Evolutionary conservation across 148 eudicot genomes (phyloP), one percentile per base, ranked within the genome.

Genomic region (Gaultheria prostrata): DNA sequence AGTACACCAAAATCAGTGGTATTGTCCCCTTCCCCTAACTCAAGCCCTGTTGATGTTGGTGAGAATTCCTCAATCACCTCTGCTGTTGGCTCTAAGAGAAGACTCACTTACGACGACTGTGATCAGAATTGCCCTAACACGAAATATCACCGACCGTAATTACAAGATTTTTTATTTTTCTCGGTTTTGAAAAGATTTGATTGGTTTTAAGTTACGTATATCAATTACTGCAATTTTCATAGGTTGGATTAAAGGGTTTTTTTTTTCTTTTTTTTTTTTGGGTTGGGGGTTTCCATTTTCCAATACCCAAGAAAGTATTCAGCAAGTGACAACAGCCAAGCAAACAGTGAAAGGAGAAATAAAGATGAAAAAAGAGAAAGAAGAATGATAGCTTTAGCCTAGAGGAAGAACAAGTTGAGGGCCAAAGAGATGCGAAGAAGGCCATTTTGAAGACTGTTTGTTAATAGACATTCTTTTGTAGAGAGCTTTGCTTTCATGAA

Each of bases 41-140:
- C 77, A 11, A 83, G 82, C 72, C 74, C 82, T 14, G 2, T 39
- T 3, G 49, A 49, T 77, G 56, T 18, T 69, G 39, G 49, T 77
- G 80, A 82, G 72, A 72, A 75, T 77, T 77, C 85, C 46, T 80
- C 81, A 49, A 61, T 61, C 30, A 67, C 83, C 33, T 69, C 80
- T 11, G 82, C 20, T 77, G 78, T n/a, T 82, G 88, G 85, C 50
- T 30, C 56, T 15, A 86, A 82, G 80, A 84, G 88, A 75, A 84
- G 82, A 21, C 85, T 82, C 28, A 72, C 85, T n/a, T 82, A 43
- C 82, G 18, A 33, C 21, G 79, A 56, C 49, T 77, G 24, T 67
- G 85, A 85, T 43, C 84, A 77, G 11, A 32, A 79, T 67, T 72
- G 82, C 26, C 59, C 77, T 69, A 33, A 32, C 8, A 51, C 43